Evolutionary conservation across 768 basidiomycete genomes (phyloP), one percentile per base, ranked within the genome.

Genomic region (Tephrocybe sp.): DNA sequence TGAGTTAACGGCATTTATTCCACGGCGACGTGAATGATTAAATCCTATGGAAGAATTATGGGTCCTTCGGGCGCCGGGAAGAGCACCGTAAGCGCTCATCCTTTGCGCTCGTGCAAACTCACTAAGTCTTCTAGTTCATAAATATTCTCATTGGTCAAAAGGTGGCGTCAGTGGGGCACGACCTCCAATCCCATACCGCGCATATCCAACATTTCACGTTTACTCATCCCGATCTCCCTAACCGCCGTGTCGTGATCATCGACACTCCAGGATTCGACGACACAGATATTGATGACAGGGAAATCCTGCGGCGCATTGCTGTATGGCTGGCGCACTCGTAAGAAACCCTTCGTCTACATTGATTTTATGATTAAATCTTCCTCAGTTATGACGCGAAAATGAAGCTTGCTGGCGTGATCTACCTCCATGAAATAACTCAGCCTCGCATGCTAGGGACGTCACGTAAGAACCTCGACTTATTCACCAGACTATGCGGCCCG

Each of bases 401-500:
- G 41, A 51, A 55, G n/a, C 58, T 70, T 10, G 58, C 59, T 2
- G 75, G 68, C 0, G 57, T 69, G 32, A 58, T 69, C 1, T 63
- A 67, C 45, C 57, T 69, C 9, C 65, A 67, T 45, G 57, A 63
- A 10, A 69, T 69, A 34, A 60, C 61, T 1, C 71, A 75, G 48
- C 64, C 69, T 54, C 62, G 70, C n/a, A 70, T 77, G 65, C 65
- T 67, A 17, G 74, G 72, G 33, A 71, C 71, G 5, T 71, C 74
- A 20, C 64, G 68, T 32, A 71, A 68, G 57, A 80, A 78, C 57
- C 69, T 79, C 36, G 67, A 70, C n/a, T 69, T 80, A 60, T 80
- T 80, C 60, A 66, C 66, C 23, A 69, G 74, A 46, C 67, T 80
- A 13, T 79, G 78, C 52, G 79, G 78, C 20, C 65, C 68, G 16